phyloP scores from a whole-genome alignment of 1,284 basidiomycete species.

The Cryptococcus sp. region DNA sequence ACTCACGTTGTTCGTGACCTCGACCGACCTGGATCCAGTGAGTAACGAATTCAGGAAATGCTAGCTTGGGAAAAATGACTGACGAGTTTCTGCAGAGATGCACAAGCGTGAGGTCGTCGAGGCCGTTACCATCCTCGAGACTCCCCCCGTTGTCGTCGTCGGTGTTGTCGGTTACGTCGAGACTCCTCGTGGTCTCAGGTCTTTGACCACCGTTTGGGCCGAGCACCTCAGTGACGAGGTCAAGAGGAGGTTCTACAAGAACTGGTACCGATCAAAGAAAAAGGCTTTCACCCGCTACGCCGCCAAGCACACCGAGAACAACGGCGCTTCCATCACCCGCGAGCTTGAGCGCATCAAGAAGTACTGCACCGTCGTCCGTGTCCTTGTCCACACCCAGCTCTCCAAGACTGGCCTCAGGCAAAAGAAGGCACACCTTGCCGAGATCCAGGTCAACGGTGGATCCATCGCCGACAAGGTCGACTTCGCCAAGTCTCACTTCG shows the following conservation, averaged over 20 bases:
- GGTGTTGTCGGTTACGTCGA: constrained; percentile 99
- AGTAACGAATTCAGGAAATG: constrained; percentile 41
- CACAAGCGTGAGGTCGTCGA: constrained; percentile 99
- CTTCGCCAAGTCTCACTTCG: constrained; percentile 91
- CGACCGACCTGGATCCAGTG: constrained; percentile 97
- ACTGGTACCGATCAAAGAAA: constrained; percentile 99
- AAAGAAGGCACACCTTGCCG: constrained; percentile 99
- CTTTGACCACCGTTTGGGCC: constrained; percentile 67
- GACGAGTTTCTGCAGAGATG: constrained; percentile 69
- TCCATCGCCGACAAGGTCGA: constrained; percentile 97
- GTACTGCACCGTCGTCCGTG: constrained; percentile 99
- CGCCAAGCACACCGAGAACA: constrained; percentile 97
- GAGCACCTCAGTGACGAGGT: constrained; percentile 75
- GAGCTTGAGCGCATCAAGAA: constrained; percentile 99
- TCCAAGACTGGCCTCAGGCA: constrained; percentile 96
- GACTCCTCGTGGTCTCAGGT: constrained; percentile 97
- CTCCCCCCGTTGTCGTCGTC: constrained; percentile 94
- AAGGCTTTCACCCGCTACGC: constrained; percentile 98
- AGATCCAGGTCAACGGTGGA: constrained; percentile 99
- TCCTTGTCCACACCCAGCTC: constrained; percentile 98
- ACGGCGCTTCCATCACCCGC: constrained; percentile 86
- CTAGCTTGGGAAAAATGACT: neutral
- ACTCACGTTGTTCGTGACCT: constrained; percentile 99
- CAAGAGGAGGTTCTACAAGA: constrained; percentile 99
- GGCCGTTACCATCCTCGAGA: constrained; percentile 94